phyloP scores from a whole-genome alignment of 768 basidiomycete genomes.

The Glaciozyma martinii region DNA sequence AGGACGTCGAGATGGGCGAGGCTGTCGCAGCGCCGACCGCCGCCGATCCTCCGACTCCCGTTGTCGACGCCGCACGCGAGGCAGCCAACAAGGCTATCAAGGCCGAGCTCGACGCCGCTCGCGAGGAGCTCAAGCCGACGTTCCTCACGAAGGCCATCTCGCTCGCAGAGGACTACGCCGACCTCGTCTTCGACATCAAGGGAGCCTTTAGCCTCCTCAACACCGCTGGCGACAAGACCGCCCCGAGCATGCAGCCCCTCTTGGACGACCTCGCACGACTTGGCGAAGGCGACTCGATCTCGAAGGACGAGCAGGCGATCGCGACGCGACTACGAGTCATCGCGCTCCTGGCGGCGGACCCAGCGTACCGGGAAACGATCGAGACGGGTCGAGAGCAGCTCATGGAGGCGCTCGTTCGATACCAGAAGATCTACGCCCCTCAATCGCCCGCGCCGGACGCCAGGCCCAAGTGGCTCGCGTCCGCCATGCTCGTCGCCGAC shows the following conservation, averaged over 20 bases:
- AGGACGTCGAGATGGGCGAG: constrained; percentile 35
- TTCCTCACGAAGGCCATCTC: constrained; percentile 62
- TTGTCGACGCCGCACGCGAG: constrained; percentile 2
- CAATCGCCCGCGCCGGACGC: constrained; percentile 36
- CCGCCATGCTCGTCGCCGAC: constrained; percentile 76
- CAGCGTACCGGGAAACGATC: constrained; percentile 42
- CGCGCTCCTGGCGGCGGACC: constrained; percentile 71
- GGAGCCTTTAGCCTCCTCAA: constrained; percentile 37
- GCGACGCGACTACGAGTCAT: constrained; percentile 76
- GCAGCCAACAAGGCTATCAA: constrained; percentile 19
- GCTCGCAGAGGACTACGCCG: constrained; percentile 76
- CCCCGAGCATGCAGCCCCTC: constrained; percentile 59
- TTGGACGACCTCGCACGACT: constrained; percentile 64
- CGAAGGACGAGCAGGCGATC: constrained; percentile 55
- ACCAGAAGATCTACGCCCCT: constrained; percentile 15
- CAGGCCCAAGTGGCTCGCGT: constrained; percentile 77
- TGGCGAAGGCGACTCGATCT: constrained; percentile 37
- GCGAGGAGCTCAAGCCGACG: constrained; percentile 57
- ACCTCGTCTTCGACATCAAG: constrained; percentile 83
- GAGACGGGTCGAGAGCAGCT: constrained; percentile 24
- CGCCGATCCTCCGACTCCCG: not conserved
- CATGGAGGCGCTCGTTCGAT: constrained; percentile 27
- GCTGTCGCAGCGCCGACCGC: not conserved
- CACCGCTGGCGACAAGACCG: constrained; percentile 47
- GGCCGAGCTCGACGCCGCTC: constrained; percentile 52